Conservation (phyloP, 176 grass and related monocot genomes). For the Oryza glumipatula region DNA sequence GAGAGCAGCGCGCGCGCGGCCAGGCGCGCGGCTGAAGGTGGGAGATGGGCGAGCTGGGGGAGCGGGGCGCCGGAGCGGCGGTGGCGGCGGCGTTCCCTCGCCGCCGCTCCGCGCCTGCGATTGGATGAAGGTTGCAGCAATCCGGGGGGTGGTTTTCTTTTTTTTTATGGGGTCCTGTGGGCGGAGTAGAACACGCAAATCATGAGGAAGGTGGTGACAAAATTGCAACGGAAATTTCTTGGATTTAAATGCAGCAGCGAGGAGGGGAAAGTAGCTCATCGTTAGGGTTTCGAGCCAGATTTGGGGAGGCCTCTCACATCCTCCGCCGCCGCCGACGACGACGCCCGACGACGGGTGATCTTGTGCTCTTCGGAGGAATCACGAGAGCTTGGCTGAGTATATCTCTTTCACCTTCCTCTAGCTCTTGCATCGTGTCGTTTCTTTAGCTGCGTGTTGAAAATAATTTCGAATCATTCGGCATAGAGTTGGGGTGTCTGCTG, state of each 20-base stretch:
- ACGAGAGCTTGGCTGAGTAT: background rate
- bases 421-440: background rate
- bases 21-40: background rate
- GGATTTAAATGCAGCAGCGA: too few species aligned
- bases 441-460: background rate
- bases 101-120: background rate
- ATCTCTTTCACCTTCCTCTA: background rate
- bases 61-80: too few species aligned
- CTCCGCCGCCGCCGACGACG: background rate
- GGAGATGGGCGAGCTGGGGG: background rate
- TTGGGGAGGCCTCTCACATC: background rate
- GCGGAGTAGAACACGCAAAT: too few species aligned
- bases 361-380: background rate
- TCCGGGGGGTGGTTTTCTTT: too few species aligned
- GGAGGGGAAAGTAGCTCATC: background rate
- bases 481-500: background rate
- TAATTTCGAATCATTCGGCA: background rate
- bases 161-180: too few species aligned
- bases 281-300: background rate
- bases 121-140: too few species aligned
- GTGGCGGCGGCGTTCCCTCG: background rate
- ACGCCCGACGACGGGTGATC: background rate
- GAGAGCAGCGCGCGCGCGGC: background rate
- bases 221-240: too few species aligned
- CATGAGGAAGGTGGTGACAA: too few species aligned